phyloP scores from a whole-genome alignment of 768 basidiomycete genomes.

The Galerina sulciceps region DNA sequence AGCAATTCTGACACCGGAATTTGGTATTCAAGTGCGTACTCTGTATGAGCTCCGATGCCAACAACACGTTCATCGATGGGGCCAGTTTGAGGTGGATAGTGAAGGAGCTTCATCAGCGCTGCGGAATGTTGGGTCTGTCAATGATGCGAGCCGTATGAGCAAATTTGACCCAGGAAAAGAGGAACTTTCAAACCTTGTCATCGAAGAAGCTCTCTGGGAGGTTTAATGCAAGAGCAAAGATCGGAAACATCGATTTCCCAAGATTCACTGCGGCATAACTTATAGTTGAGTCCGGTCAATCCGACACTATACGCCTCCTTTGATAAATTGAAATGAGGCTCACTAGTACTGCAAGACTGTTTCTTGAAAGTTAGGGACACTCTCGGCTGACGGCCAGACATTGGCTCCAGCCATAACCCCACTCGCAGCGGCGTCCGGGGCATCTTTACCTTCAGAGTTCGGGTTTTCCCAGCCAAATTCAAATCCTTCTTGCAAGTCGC shows the following conservation, averaged over 20 bases:
- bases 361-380: conserved; percentile 59
- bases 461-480: conserved; percentile 76
- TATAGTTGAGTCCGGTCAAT: not conserved
- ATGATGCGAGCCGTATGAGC: not conserved
- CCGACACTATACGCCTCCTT: not conserved
- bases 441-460: conserved; percentile 25
- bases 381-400: conserved; percentile 68
- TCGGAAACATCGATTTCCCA: conserved; percentile 76
- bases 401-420: conserved; percentile 75
- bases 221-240: conserved; percentile 83
- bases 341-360: conserved; percentile 71
- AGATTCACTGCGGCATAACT: conserved; percentile 40
- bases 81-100: conserved; percentile 77
- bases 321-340: conserved; percentile 23
- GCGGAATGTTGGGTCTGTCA: conserved; percentile 74
- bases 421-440: conserved; percentile 31
- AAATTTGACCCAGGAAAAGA: not conserved
- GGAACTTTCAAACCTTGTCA: conserved; percentile 61
- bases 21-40: conserved; percentile 43
- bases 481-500: conserved; percentile 92
- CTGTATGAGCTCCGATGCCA: conserved; percentile 86
- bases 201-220: conserved; percentile 78
- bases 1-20: not conserved
- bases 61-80: conserved; percentile 65
- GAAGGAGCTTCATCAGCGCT: conserved; percentile 79